Evolutionary conservation across 768 basidiomycete species (phyloP), one percentile per base, ranked within the genome.

Genomic region (Amanita brunnescens): DNA sequence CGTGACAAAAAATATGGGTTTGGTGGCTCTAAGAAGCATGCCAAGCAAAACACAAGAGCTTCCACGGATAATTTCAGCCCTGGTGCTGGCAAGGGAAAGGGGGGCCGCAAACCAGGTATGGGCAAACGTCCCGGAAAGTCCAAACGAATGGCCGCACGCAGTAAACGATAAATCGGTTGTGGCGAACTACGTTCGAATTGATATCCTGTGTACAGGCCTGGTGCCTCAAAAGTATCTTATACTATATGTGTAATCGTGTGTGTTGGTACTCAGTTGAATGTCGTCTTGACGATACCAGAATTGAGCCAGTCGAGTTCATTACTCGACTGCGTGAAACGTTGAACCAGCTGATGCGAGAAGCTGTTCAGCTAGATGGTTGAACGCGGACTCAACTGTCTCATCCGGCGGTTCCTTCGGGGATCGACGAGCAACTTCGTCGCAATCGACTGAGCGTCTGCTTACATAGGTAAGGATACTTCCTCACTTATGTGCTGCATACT

Each of bases 1-100:
- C 79, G 91, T 37, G 83, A 95, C 64, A 65, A 78, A 60, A 94
- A 94, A 64, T 94, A 78, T 61, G 89, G 91, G 12, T 87, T 87
- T 58, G 86, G 87, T 18, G 82, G 88, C 20, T 74, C 74, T 2
- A 82, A 79, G 4, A 70, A 77, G 59, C 72, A 82, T 48, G 77
- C 81, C 30, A 94, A 94, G 68, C 81, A 86, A 62, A 95, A 94
- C 59, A 91, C 86, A 8, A 73, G 72, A 49, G 80, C 83, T 47
- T 90, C 87, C 1, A 91, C 89, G 8, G 89, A 91, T 59, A 74
- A 80, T 59, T 89, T 91, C 57, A 77, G 72, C 7, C 64, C 67
- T 21, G 62, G 71, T 5, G 53, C 62, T 3, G 64, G 70, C 33
- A 55, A 61, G 42, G 43, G 63, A 5, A 68, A 68, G 54, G 64